These are phyloP conservation scores for Plantago coronopus DNA, from an alignment of 305 asterid genomes.

Conservation along the genomic window DNA sequence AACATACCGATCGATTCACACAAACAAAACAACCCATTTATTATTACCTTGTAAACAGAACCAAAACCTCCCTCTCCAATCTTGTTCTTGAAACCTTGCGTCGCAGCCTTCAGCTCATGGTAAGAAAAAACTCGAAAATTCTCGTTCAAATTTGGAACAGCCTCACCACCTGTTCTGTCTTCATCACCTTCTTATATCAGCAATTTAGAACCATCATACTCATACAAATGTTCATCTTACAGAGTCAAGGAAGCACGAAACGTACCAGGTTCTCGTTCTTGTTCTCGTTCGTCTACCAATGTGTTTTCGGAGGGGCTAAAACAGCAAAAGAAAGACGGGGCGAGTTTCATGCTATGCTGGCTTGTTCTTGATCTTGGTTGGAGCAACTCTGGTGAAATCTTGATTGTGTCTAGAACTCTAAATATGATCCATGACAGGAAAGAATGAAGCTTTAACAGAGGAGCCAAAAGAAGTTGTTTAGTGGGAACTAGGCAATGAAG, in stretches of 20 bases:
- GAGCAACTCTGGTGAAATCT: background rate
- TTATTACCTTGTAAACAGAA: slow-evolving; percentile 60
- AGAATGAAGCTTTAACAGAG: background rate
- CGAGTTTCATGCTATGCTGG: slow-evolving; percentile 21
- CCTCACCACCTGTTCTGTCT: slow-evolving; percentile 29
- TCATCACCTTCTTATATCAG: background rate
- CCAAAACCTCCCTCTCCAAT: slow-evolving; percentile 79
- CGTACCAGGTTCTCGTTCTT: slow-evolving; percentile 20
- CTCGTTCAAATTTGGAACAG: slow-evolving; percentile 7
- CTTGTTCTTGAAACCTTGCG: slow-evolving; percentile 64
- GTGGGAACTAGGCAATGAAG: too few relatives aligned
- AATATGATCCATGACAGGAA: too few relatives aligned
- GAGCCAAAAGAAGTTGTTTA: too few relatives aligned
- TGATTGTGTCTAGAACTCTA: too few relatives aligned
- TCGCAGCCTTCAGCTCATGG: slow-evolving; percentile 49
- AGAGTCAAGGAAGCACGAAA: background rate
- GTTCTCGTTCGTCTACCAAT: slow-evolving; percentile 2
- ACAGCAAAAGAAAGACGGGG: slow-evolving; percentile 27
- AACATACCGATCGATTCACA: background rate
- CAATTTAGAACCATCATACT: too few relatives aligned
- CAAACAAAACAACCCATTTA: background rate
- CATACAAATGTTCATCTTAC: too few relatives aligned
- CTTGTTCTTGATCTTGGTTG: background rate
- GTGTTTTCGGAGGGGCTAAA: slow-evolving; percentile 15
- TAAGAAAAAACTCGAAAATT: slow-evolving; percentile 46